Evolutionary conservation across 768 basidiomycete species (phyloP), one percentile per base, ranked within the genome.

Genomic region (Cystofilobasidium capitatum): DNA sequence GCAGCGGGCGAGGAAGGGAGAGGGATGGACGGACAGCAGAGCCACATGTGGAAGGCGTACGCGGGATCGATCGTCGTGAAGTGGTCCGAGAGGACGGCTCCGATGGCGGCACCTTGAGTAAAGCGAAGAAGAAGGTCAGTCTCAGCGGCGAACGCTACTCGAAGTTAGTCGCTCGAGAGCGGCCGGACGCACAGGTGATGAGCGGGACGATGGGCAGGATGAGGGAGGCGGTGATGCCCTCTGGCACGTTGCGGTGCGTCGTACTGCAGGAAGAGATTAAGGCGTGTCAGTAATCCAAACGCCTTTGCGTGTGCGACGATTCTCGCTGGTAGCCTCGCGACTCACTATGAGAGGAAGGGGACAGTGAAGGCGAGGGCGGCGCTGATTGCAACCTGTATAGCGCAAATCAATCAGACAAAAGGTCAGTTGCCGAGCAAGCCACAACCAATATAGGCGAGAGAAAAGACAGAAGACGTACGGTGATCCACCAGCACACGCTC

Each of bases 161-260:
- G 20, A n/a, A 33, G 26, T 45, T 17, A 39, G 44, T n/a, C 5
- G 2, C 2, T 13, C 20, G 31, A 22, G 10, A 22, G 35, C 20
- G 51, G 57, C 3, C n/a, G n/a, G 47, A 69, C 63, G 22, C 24
- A 70, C 70, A 51, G 24, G 57, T 69, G n/a, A 69, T 69, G 0
- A 44, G 37, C n/a, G 71, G 71, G 7, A 71, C 71, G 16, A 71
- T 49, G 0, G 71, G 71, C 5, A 71, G 63, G 16, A 71, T 35
- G 8, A 69, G 47, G 8, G 66, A 57, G 24, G 65, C 51, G 22
- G 71, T 71, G 31, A 60, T 57, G 35, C 24, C 35, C 36, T 71
- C 71, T 1, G 66, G 71, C 20, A 70, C 47, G 44, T 69, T 71
- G 22, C 64, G 57, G 58, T 71, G 71, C n/a, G 60, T 47, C 24